Evolutionary conservation across 2,329 filamentous ascomycete genomes (phyloP).

Genomic region (Botrytis cinerea): DNA sequence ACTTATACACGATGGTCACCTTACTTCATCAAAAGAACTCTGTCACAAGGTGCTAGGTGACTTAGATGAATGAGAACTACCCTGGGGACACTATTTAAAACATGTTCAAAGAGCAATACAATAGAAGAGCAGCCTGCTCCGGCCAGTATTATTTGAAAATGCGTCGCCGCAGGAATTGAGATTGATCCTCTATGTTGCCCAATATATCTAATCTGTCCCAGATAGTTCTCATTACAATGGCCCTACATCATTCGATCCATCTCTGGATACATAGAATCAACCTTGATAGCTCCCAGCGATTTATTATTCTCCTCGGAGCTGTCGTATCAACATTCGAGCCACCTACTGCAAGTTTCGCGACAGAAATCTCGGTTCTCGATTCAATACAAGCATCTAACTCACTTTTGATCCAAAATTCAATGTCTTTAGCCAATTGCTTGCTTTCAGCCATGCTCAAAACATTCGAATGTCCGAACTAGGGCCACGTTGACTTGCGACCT

Average conservation of each 20-base stretch:
- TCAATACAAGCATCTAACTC: background rate
- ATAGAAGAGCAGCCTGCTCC: background rate
- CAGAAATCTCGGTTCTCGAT: background rate
- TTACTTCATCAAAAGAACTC: background rate
- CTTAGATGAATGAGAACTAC: background rate
- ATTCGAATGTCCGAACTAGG: background rate
- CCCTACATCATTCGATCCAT: background rate
- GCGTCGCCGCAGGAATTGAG: too few relatives aligned
- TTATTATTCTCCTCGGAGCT: background rate
- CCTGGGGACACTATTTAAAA: background rate
- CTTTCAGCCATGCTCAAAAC: background rate
- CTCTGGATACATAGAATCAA: background rate
- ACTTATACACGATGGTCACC: background rate
- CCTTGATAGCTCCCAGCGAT: background rate
- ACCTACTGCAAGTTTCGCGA: background rate
- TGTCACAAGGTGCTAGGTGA: too few relatives aligned
- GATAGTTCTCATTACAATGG: background rate
- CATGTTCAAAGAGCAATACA: background rate
- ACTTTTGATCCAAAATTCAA: background rate
- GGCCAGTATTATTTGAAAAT: background rate
- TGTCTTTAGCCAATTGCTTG: background rate
- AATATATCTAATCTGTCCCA: background rate
- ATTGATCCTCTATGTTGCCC: background rate
- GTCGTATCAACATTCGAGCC: background rate
- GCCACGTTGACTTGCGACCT: background rate